Evolutionary conservation across 208 protist genomes (phyloP), one percentile per base, ranked within the genome.

Genomic region (Crithidia expoeki): DNA sequence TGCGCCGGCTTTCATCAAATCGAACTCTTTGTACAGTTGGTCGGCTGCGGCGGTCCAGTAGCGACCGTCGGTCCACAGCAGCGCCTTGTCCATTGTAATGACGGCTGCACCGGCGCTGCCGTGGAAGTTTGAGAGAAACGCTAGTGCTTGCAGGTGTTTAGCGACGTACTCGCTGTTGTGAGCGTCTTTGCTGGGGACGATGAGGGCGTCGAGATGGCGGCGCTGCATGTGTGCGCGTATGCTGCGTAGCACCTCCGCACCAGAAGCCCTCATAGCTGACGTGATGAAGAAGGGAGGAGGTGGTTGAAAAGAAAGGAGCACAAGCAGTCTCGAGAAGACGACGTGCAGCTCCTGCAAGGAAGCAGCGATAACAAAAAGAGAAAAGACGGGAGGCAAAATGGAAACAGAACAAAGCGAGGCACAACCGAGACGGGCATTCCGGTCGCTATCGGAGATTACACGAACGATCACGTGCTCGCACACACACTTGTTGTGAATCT

Each of bases 121-220:
- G 33, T 74, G 83, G 79, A 99, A 99, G 67, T 96, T 91, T 40
- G 94, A 96, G 57, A 99, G 67, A 68, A 96, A 99, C 4, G 88
- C 91, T 42, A 94, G 88, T 23, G 96, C 85, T 66, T 98, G 81
- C 72, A 98, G 89, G 62, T 75, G 73, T 9, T 80, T 63, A 2
- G 92, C 90, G 25, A 97, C 84, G 83, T 99, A 99, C 74, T 99
- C 98, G 77, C 90, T 96, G 75, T 98, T 96, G 88, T 99, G 97
- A 2, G 94, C 85, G 81, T 99, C 97, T 68, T 84, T 90, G 58
- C 72, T 90, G 25, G 96, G 95, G 2, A 99, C 77, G 36, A 98
- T 80, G 61, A 98, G 92, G 0, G 94, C 96, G 9, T 72, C 60
- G 23, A 99, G 52, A 11, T 70, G 36, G 36, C 68, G n/a, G 21